These are phyloP conservation scores for Volvox carteri DNA, from an alignment of 163 green algal genomes.

Conservation along the genomic window DNA sequence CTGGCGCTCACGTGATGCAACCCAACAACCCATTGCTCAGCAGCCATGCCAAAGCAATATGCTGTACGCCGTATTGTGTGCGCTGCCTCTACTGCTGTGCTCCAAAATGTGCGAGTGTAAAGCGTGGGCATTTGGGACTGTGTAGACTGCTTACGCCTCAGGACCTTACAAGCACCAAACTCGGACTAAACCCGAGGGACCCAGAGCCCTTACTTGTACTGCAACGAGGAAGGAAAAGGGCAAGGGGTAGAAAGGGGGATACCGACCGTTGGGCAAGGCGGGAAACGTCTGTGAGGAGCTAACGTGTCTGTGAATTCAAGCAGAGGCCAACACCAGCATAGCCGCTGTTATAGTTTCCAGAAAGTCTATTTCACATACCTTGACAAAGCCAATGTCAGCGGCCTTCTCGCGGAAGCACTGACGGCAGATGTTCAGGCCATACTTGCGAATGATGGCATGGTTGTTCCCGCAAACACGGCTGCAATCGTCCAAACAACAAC, in stretches of 20 bases:
- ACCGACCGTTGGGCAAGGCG: too few relatives aligned
- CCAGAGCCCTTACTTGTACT: slow-evolving; percentile 54
- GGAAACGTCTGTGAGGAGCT: too few relatives aligned
- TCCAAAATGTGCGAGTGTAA: too few relatives aligned
- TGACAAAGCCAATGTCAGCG: slow-evolving; percentile 98
- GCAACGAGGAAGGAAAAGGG: neutral
- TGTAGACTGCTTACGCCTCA: neutral
- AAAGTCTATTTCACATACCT: too few relatives aligned
- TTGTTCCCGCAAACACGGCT: slow-evolving; percentile 98
- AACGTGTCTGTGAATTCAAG: too few relatives aligned
- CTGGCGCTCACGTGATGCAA: too few relatives aligned
- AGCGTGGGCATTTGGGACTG: neutral
- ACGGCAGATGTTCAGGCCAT: slow-evolving; percentile 98
- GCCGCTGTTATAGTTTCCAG: too few relatives aligned
- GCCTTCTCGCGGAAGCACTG: slow-evolving; percentile 99
- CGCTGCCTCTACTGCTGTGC: neutral
- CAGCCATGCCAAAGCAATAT: too few relatives aligned
- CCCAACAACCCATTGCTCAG: too few relatives aligned
- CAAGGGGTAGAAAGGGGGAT: neutral
- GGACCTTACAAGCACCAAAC: slow-evolving; percentile 45
- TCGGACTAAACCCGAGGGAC: neutral
- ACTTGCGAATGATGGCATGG: slow-evolving; percentile 99
- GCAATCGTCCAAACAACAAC: slow-evolving; percentile 48
- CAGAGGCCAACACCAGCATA: too few relatives aligned
- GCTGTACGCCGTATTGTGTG: too few relatives aligned